Percentiles rank a stretch among this genome's conserved stretches.
Evolutionary conservation across 139 green algal genomes (phyloP).

Genomic region (Micractinium sp.): DNA sequence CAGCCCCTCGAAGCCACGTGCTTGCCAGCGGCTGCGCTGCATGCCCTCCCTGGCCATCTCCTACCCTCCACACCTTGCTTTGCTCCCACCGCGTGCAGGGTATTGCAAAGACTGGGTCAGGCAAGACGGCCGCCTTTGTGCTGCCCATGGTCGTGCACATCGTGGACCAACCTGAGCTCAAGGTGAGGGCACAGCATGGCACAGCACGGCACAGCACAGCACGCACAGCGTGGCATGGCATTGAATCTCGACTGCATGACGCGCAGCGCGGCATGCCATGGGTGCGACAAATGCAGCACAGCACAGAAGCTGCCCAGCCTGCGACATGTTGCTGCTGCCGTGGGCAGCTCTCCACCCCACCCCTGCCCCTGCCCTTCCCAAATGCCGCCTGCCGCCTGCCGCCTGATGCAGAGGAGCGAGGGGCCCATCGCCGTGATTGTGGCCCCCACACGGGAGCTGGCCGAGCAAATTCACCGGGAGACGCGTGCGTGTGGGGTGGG

Average conservation of each 20-base stretch:
- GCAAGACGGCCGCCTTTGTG: constrained; percentile 90
- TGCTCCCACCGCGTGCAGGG: constrained; percentile 50
- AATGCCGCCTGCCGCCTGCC: no score
- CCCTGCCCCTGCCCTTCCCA: no score
- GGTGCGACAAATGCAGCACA: no score
- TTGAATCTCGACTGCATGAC: no score
- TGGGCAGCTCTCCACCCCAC: no score
- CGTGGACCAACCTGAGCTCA: constrained; percentile 75
- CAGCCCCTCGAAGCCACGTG: neutral
- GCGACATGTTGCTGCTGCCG: no score
- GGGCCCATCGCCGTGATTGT: constrained; percentile 90
- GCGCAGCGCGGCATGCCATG: no score
- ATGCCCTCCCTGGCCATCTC: neutral
- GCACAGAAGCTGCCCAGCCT: no score
- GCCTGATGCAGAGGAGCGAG: constrained; percentile 60
- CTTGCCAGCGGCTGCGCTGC: neutral
- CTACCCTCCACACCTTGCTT: neutral
- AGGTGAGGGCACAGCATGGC: neutral
- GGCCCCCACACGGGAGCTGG: constrained; percentile 91
- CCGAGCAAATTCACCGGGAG: constrained; percentile 93
- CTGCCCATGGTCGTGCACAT: constrained; percentile 88
- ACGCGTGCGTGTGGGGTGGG: constrained; percentile 28
- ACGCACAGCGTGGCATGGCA: no score
- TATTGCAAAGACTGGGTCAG: constrained; percentile 88
- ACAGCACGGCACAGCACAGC: no score